Evolutionary conservation across 441 rosid species (phyloP), one percentile per base, ranked within the genome.

Genomic region (Populus hybrid): DNA sequence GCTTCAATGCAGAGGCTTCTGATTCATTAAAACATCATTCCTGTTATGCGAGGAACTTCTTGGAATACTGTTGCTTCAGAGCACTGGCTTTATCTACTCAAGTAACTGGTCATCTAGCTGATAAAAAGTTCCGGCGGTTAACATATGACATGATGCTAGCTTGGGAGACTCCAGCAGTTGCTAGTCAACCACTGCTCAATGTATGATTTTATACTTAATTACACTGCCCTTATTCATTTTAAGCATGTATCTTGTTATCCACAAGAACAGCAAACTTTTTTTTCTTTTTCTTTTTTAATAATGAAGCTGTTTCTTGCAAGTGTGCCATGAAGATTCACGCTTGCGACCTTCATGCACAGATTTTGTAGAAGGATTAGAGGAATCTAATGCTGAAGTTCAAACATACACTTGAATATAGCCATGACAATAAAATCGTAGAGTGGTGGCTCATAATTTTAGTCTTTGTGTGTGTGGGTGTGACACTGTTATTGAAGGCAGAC

Each of bases 111-210:
- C 97, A 92, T 90, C 83, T 95, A 65, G 86, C 86, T 35, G 95
- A 92, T 77, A 91, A 85, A 79, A 88, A 81, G 80, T 94, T 94
- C 76, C 91, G 95, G 8, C 92, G 94, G 70, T 86, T 95, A 77
- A 92, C 93, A 5, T 95, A 79, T 85, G 95, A 94, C 78, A 91
- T 94, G 97, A 95, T 95, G 99, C 85, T 95, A 73, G 97, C 99
- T 74, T 95, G 98, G 99, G 98, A 92, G 76, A 78, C 86, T 73
- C 99, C 98, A 26, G 86, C 89, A 5, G 89, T 91, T 79, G 23
- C 91, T 70, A 89, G 89, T 81, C 85, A 90, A 81, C 76, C 91
- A 80, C 73, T 79, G 72, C 79, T 79, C 78, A 85, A 86, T 86
- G 98, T 93, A 84, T 84, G 89, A 69, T 68, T 63, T 32, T 57